These are phyloP conservation scores for Cercis canadensis DNA, from an alignment of 306 rosid genomes.

Conservation along the genomic window DNA sequence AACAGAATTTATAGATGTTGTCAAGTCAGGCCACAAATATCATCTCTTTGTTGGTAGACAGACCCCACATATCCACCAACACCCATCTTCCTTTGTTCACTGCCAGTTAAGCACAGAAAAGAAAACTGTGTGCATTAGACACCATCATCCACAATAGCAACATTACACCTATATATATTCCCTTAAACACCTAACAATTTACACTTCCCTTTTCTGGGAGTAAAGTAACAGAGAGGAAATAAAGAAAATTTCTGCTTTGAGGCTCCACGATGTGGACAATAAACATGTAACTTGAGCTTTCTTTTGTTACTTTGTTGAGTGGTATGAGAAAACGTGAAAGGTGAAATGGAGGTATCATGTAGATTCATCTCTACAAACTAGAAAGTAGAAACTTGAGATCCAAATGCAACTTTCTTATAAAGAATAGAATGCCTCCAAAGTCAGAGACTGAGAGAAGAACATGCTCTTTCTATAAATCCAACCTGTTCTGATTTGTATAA, in stretches of 20 bases:
- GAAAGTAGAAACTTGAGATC: constrained; percentile 3
- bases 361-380: constrained; percentile 5
- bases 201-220: too few relatives aligned
- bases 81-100: background rate
- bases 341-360: background rate
- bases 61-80: background rate
- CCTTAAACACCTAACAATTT: too few relatives aligned
- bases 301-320: constrained; percentile 13
- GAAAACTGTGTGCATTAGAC: too few relatives aligned
- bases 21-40: background rate
- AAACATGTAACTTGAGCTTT: too few relatives aligned
- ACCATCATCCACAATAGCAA: too few relatives aligned
- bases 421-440: background rate
- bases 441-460: background rate
- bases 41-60: background rate
- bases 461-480: too few relatives aligned
- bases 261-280: too few relatives aligned
- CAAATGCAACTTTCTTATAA: background rate
- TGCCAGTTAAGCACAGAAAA: too few relatives aligned
- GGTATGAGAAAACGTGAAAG: constrained; percentile 15
- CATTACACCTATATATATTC: too few relatives aligned
- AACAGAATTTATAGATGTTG: background rate
- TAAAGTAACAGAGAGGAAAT: too few relatives aligned
- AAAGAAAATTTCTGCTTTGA: too few relatives aligned
- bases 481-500: too few relatives aligned